Evolutionary conservation across 2,329 filamentous ascomycete genomes (phyloP).

Genomic region (Monilinia vaccinii-corymbosi): DNA sequence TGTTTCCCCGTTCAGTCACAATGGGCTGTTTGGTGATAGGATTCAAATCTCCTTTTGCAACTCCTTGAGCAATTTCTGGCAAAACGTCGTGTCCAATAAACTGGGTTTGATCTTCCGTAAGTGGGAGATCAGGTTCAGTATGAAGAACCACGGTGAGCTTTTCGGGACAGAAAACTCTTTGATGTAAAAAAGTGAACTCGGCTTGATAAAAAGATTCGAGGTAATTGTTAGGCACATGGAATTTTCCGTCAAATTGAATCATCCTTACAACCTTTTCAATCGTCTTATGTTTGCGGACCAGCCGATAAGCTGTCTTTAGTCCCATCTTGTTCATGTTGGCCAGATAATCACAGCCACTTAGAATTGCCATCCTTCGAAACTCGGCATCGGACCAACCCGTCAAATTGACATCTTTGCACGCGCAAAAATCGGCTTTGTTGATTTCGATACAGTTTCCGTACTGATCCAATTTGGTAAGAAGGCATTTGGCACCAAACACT

Average conservation of each 20-base stretch:
- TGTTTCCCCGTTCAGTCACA: constrained; percentile 20
- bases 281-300: constrained; percentile 82
- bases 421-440: constrained; percentile 78
- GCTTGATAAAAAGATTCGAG: constrained; percentile 74
- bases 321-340: constrained; percentile 76
- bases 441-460: constrained; percentile 91
- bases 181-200: constrained; percentile 86
- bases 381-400: constrained; percentile 87
- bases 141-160: constrained; percentile 65
- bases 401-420: constrained; percentile 78
- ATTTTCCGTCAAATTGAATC: constrained; percentile 83
- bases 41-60: constrained; percentile 76
- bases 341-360: constrained; percentile 96
- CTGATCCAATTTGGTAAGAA: constrained; percentile 90
- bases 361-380: constrained; percentile 90
- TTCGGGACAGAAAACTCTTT: constrained; percentile 84
- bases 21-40: constrained; percentile 72
- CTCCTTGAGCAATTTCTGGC: constrained; percentile 57
- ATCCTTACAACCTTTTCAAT: constrained; percentile 74
- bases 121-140: constrained; percentile 52
- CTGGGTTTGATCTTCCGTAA: constrained; percentile 61
- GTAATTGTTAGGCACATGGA: constrained; percentile 71
- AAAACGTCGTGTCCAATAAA: constrained; percentile 73
- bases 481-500: constrained; percentile 84
- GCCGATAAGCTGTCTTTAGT: constrained; percentile 84